Evolutionary conservation across 768 basidiomycete genomes (phyloP).

Genomic region (Suillus plorans): DNA sequence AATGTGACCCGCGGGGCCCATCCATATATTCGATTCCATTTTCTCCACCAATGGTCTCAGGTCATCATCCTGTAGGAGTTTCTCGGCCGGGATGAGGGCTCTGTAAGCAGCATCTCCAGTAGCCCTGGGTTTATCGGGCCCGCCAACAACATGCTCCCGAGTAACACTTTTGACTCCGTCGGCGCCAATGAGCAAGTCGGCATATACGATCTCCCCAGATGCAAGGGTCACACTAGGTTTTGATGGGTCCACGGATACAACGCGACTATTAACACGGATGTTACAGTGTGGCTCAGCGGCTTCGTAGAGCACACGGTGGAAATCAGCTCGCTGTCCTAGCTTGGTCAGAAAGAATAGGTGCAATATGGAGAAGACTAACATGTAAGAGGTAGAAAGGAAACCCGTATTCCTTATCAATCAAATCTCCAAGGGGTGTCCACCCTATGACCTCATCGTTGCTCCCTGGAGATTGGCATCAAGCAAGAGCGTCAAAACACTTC

Average conservation of each 20-base stretch:
- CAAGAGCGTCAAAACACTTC: neutral
- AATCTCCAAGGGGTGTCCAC: constrained; percentile 36
- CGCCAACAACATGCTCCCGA: constrained; percentile 49
- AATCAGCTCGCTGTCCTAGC: constrained; percentile 42
- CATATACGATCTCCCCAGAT: constrained; percentile 41
- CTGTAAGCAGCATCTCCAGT: constrained; percentile 70
- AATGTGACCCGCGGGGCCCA: constrained; percentile 51
- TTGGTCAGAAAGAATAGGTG: neutral
- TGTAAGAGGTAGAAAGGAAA: constrained; percentile 37
- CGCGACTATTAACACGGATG: constrained; percentile 37
- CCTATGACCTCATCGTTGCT: constrained; percentile 34
- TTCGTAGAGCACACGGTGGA: constrained; percentile 39
- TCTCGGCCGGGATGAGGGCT: constrained; percentile 45
- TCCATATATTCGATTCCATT: constrained; percentile 58
- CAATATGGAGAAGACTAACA: constrained; percentile 17
- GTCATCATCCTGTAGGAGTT: constrained; percentile 51
- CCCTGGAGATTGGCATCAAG: constrained; percentile 18
- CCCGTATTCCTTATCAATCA: constrained; percentile 32
- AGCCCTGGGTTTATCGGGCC: constrained; percentile 42
- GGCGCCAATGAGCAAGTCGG: constrained; percentile 52
- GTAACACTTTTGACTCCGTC: constrained; percentile 57
- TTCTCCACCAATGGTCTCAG: constrained; percentile 49
- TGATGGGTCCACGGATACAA: constrained; percentile 34
- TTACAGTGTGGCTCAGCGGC: constrained; percentile 37
- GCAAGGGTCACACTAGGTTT: constrained; percentile 37